Evolutionary conservation across 225 moss, liverwort and hornwort genomes (phyloP).

Genomic region (Pleurozium schreberi): DNA sequence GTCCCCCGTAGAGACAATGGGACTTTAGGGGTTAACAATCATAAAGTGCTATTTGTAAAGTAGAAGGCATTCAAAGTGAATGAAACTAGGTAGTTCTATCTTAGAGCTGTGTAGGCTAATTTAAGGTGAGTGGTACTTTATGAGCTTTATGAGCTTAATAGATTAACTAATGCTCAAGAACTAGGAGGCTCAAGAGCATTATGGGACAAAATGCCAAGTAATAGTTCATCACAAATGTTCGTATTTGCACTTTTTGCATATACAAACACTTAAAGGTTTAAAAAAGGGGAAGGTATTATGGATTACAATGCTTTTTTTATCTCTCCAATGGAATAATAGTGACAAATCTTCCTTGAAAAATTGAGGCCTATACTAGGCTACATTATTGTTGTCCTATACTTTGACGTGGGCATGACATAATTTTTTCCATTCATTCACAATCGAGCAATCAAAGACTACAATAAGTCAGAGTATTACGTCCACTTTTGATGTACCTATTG

Average conservation of each 20-base stretch:
- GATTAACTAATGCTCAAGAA: background rate
- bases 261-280: too few species aligned
- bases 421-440: background rate
- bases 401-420: fast-evolving
- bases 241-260: background rate
- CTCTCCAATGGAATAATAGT: background rate
- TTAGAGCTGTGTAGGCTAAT: fast-evolving
- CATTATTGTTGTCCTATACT: background rate
- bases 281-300: background rate
- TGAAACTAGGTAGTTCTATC: background rate
- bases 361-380: fast-evolving
- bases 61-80: background rate
- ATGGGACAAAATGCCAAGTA: background rate
- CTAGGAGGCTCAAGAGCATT: fast-evolving
- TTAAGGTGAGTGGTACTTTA: fast-evolving
- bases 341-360: background rate
- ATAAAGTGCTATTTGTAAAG: background rate
- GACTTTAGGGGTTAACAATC: too few species aligned
- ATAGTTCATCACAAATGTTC: background rate
- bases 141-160: background rate
- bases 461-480: background rate
- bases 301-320: background rate
- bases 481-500: background rate
- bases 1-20: too few species aligned
- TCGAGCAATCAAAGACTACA: background rate